Evolutionary conservation across 179 eudicot species (phyloP).

Genomic region (Gypsophila paniculata): DNA sequence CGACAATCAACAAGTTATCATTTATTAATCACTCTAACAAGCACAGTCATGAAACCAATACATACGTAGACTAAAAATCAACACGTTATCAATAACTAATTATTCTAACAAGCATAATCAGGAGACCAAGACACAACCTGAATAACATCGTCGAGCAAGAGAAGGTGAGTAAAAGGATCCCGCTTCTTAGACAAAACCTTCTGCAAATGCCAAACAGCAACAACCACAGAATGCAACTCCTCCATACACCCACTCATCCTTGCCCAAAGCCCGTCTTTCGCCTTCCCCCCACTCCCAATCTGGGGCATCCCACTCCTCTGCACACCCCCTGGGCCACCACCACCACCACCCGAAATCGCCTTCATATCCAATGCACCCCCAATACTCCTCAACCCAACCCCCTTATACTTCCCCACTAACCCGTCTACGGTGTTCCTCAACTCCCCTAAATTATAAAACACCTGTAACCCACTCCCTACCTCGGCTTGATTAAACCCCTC

Average conservation of each 20-base stretch:
- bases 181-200: constrained; percentile 90
- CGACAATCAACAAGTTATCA: too few relatives aligned
- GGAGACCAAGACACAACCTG: constrained; percentile 39
- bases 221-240: constrained; percentile 69
- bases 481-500: constrained; percentile 88
- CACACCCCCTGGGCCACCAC: constrained; percentile 66
- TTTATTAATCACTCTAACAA: too few relatives aligned
- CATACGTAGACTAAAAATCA: not conserved
- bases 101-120: too few relatives aligned
- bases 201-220: constrained; percentile 94
- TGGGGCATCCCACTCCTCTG: constrained; percentile 88
- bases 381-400: constrained; percentile 60
- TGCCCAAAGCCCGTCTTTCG: constrained; percentile 80
- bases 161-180: constrained; percentile 88
- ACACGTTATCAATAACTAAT: too few relatives aligned
- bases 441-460: constrained; percentile 87
- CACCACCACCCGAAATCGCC: constrained; percentile 55
- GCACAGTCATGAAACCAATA: not conserved
- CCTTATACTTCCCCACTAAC: constrained; percentile 67
- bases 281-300: constrained; percentile 68
- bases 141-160: constrained; percentile 83
- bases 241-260: constrained; percentile 82
- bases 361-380: constrained; percentile 78
- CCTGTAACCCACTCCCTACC: constrained; percentile 87
- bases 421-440: constrained; percentile 69